These are phyloP conservation scores for Apiotrichum gamsii DNA, from an alignment of 1,284 basidiomycete species.

Conservation along the genomic window DNA sequence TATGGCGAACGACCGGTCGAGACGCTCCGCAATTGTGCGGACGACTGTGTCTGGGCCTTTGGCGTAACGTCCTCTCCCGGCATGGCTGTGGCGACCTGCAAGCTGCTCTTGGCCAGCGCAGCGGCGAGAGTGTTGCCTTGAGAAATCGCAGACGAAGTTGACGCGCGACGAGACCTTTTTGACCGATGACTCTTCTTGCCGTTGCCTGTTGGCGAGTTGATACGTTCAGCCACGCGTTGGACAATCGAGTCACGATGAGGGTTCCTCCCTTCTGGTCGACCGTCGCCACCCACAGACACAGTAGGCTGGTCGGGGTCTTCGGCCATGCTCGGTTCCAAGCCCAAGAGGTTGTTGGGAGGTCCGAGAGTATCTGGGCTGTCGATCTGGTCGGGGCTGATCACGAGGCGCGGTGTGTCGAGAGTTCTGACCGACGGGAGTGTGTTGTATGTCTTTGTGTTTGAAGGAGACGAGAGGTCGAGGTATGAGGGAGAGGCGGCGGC, in stretches of 20 bases:
- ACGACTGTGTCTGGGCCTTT: neutral
- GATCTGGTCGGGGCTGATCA: slow-evolving; percentile 32
- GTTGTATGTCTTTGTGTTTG: neutral
- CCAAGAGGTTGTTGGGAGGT: too few relatives aligned
- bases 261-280: slow-evolving; percentile 6
- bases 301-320: too few relatives aligned
- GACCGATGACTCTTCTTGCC: slow-evolving; percentile 18
- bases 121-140: slow-evolving; percentile 28
- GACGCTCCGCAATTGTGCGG: slow-evolving; percentile 1
- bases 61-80: neutral
- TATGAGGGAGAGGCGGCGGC: too few relatives aligned
- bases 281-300: slow-evolving; percentile 3
- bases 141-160: slow-evolving; percentile 23
- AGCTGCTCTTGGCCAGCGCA: slow-evolving; percentile 33
- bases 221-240: slow-evolving; percentile 16
- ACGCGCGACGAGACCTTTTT: slow-evolving; percentile 21
- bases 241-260: slow-evolving; percentile 24
- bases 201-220: slow-evolving; percentile 7
- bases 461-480: too few relatives aligned
- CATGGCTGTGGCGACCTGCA: slow-evolving; percentile 21
- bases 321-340: too few relatives aligned
- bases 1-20: slow-evolving; percentile 20
- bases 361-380: slow-evolving; percentile 15
- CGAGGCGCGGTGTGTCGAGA: slow-evolving; percentile 32
- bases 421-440: too few relatives aligned